phyloP scores from a whole-genome alignment of 2,329 filamentous ascomycete genomes.

The Trichoderma atroviride region DNA sequence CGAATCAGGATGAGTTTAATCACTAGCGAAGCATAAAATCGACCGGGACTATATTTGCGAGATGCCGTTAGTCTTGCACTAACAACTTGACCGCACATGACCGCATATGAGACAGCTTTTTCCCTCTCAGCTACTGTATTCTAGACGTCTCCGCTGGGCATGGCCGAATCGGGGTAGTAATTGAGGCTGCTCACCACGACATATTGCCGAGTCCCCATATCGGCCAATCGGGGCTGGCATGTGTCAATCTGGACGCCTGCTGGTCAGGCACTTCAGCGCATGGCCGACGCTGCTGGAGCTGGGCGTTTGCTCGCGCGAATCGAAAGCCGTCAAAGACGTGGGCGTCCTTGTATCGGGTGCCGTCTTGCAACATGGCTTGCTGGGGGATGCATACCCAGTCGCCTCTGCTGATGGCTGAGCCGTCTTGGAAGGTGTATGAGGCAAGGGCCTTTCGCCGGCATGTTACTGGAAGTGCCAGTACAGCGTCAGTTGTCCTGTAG shows the following conservation, averaged over 20 bases:
- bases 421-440: constrained; percentile 13
- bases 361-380: constrained; percentile 16
- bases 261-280: not conserved
- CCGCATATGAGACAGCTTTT: not conserved
- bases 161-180: not conserved
- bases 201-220: constrained; percentile 6
- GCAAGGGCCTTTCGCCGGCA: constrained; percentile 17
- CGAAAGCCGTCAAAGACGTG: constrained; percentile 21
- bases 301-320: constrained; percentile 9
- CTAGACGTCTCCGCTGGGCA: not conserved
- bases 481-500: not conserved
- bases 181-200: constrained; percentile 2
- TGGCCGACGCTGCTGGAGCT: not conserved
- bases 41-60: not conserved
- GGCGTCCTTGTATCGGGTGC: constrained; percentile 5
- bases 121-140: not conserved
- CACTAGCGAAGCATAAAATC: constrained; percentile 13
- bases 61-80: not conserved
- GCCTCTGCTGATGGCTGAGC: constrained; percentile 6
- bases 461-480: not conserved
- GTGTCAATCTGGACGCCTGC: constrained; percentile 1
- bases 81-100: not conserved
- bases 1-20: constrained; percentile 4
- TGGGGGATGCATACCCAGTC: constrained; percentile 15
- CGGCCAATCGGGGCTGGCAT: not conserved